These are phyloP conservation scores for Candida maris DNA, from an alignment of 805 yeast genomes.

Conservation along the genomic window DNA sequence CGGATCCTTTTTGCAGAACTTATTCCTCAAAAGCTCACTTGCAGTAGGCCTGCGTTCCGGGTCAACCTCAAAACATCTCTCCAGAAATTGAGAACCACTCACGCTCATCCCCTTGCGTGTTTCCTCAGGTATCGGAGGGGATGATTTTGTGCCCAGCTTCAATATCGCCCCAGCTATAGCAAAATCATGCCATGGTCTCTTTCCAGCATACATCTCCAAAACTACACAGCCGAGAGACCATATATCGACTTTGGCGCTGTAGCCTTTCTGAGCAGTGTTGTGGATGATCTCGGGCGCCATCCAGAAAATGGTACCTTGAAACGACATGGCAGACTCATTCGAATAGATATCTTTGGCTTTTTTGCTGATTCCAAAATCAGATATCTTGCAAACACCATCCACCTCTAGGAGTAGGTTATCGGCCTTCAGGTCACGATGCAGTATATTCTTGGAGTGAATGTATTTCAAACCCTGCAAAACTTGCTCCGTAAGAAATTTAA, in stretches of 20 bases:
- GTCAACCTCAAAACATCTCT: slow-evolving; percentile 69
- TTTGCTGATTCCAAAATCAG: slow-evolving; percentile 95
- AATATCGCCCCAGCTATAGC: slow-evolving; percentile 95
- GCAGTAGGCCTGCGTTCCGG: slow-evolving; percentile 93
- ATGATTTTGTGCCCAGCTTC: slow-evolving; percentile 78
- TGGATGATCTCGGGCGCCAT: slow-evolving; percentile 99
- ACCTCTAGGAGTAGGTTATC: slow-evolving; percentile 84
- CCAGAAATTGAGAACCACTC: slow-evolving; percentile 68
- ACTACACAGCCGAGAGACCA: slow-evolving; percentile 99
- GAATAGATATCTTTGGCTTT: slow-evolving; percentile 80
- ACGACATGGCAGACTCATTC: slow-evolving; percentile 89
- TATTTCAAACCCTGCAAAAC: slow-evolving; percentile 84
- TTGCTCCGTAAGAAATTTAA: slow-evolving; percentile 71
- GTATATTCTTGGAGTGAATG: slow-evolving; percentile 78
- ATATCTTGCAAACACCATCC: slow-evolving; percentile 92
- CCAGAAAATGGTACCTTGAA: slow-evolving; percentile 97
- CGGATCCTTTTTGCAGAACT: slow-evolving; percentile 28
- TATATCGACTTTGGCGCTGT: slow-evolving; percentile 95
- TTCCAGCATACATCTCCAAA: slow-evolving; percentile 95
- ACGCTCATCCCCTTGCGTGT: slow-evolving; percentile 59
- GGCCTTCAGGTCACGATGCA: slow-evolving; percentile 93
- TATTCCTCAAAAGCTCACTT: slow-evolving; percentile 50
- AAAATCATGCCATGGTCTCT: slow-evolving; percentile 94
- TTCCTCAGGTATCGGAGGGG: slow-evolving; percentile 97
- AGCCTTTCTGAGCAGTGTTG: slow-evolving; percentile 80